Base-by-base conservation (phyloP, 2,329 filamentous ascomycete species). In the Verticillium longisporum region DNA sequence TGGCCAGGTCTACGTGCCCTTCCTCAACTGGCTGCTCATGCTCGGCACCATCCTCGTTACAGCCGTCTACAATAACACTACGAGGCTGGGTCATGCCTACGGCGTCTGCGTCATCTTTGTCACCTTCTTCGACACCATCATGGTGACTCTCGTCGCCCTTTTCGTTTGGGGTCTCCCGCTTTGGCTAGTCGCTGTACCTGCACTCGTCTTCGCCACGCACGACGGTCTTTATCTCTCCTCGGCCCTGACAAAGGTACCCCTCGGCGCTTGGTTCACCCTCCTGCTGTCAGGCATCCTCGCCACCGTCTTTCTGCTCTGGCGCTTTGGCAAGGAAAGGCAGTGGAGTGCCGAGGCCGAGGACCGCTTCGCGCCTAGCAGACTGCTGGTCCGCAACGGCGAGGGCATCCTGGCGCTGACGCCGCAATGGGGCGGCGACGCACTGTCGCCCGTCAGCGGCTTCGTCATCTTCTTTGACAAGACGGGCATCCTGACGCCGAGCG, bases 71-170 rank as follows among this genome's bases (percentile, higher is more conserved):
- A 89, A 87, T 70, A 89, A 90, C 80, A 89, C 88, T 0, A 89
- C 86, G 0, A 80, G 80, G 60, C 80, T 92, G 0, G 89, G 89
- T 31, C 86, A 91, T 67, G 89, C 89, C 0, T 92, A 92, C 67
- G 89, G 90, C 45, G 87, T 91, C 7, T 93, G 90, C 66, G 90
- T 93, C 69, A 91, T 92, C 67, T 84, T 90, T 57, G 90, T 92
- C 54, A 91, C 89, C 0, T 91, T 92, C 70, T 86, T 93, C 68
- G 88, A 88, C 60, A 92, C 89, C 0, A 88, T 83, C 71, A 86
- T 94, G 81, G 87, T 91, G 1, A 83, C 88, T 0, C 76, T 93
- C 1, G 87, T 89, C 1, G 87, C 89, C 0, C 78, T 92, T 2
- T 79, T 92, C 45, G 87, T 91, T 45, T 93, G 90, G 90, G 80